Evolutionary conservation across 257 asterid genomes (phyloP).

Genomic region (Primulina huaijiensis): DNA sequence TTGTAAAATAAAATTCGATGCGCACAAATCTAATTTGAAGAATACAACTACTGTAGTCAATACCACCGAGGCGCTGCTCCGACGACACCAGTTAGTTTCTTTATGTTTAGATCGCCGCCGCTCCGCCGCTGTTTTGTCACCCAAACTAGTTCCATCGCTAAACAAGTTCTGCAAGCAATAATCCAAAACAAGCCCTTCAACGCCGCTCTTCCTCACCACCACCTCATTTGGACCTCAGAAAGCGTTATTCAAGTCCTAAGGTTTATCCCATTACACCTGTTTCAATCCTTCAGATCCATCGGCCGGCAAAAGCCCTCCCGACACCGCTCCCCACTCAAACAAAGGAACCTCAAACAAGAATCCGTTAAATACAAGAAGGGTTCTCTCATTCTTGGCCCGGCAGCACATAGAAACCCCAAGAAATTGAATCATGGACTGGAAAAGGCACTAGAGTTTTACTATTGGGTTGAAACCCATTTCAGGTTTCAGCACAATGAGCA

Average conservation of each 20-base stretch:
- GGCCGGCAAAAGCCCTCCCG: conserved; percentile 77
- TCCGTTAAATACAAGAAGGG: conserved; percentile 42
- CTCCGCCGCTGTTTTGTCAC: conserved; percentile 44
- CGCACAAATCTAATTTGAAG: too few species aligned
- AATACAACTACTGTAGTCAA: neutral
- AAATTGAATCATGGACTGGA: conserved; percentile 59
- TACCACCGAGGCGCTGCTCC: neutral
- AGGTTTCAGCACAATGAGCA: conserved; percentile 65
- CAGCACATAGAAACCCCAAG: conserved; percentile 70
- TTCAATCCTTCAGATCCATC: conserved; percentile 72
- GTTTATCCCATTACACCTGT: conserved; percentile 66
- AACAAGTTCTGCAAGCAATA: conserved; percentile 58
- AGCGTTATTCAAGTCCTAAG: conserved; percentile 61
- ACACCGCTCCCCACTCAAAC: conserved; percentile 73
- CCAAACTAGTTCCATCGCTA: conserved; percentile 29
- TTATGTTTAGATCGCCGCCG: conserved; percentile 33
- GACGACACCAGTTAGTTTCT: neutral
- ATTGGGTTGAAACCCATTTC: conserved; percentile 64
- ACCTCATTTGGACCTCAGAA: conserved; percentile 51
- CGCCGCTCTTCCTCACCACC: conserved; percentile 24
- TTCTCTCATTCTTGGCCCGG: conserved; percentile 70
- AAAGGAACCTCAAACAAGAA: conserved; percentile 58
- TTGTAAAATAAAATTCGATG: too few species aligned
- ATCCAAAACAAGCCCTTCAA: conserved; percentile 63
- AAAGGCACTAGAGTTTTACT: conserved; percentile 73